phyloP scores from a whole-genome alignment of 2,329 filamentous ascomycete genomes.

The Uncinocarpus reesii region DNA sequence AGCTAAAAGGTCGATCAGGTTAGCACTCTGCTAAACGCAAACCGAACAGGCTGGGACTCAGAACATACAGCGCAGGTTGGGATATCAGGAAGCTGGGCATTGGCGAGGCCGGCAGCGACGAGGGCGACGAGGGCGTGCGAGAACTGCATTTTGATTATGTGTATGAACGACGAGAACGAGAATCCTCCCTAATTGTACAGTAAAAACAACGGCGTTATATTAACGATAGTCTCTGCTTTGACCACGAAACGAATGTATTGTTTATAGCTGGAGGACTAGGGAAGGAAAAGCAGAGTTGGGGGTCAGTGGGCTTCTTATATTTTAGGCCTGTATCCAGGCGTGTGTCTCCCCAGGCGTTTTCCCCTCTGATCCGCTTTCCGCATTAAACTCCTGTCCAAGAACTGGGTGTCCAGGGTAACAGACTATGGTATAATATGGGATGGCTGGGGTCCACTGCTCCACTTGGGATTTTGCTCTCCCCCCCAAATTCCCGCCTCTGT shows the following conservation, averaged over 20 bases:
- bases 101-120: conserved; percentile 36
- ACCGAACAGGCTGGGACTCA: too few relatives aligned
- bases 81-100: conserved; percentile 38
- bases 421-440: not conserved
- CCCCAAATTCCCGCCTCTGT: conserved; percentile 6
- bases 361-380: not conserved
- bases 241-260: conserved; percentile 17
- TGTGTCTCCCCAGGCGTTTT: not conserved
- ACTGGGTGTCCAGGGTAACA: conserved; percentile 4
- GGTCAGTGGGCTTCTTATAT: conserved; percentile 11
- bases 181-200: conserved; percentile 10
- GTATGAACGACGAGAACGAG: conserved; percentile 11
- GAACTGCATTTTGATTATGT: conserved; percentile 28
- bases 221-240: conserved; percentile 10
- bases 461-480: not conserved
- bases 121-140: conserved; percentile 27
- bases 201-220: conserved; percentile 2
- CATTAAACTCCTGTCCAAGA: conserved; percentile 3
- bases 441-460: conserved; percentile 7
- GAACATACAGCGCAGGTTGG: conserved; percentile 39
- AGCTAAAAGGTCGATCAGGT: too few relatives aligned
- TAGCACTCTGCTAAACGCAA: too few relatives aligned
- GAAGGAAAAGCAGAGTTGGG: conserved; percentile 3
- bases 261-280: conserved; percentile 6
- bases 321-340: not conserved